Conservation (phyloP, 75 land plant genomes). For the Chamaecyparis obtusa region DNA sequence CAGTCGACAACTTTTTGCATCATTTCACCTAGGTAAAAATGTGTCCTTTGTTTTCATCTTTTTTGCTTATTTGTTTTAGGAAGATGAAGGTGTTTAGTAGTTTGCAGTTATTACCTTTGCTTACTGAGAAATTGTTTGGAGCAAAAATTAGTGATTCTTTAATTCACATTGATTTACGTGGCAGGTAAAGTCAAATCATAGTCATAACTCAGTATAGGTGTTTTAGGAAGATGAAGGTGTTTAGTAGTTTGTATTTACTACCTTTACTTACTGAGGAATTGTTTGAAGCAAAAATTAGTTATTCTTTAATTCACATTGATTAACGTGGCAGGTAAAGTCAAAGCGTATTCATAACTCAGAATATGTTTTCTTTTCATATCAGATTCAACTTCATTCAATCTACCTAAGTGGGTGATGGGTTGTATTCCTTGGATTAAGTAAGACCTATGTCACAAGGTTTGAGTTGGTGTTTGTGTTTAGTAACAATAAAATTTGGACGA, state of each 20-base stretch:
- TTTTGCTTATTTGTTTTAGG: neutral
- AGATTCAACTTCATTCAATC: neutral
- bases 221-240: neutral
- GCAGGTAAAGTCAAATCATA: neutral
- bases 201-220: no score
- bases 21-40: constrained; percentile 59
- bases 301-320: neutral
- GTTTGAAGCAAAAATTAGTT: neutral
- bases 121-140: neutral
- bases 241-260: neutral
- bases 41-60: neutral
- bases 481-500: no score
- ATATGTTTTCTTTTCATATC: neutral
- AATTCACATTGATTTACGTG: neutral
- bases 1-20: constrained; percentile 67
- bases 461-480: no score
- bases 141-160: neutral
- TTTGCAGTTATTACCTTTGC: neutral
- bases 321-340: neutral
- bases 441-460: no score
- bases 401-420: neutral
- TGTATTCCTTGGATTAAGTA: no score
- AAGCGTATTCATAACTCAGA: neutral
- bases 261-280: neutral
- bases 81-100: neutral